phyloP scores from a whole-genome alignment of 1,284 basidiomycete genomes.

The Inonotus obliquus region DNA sequence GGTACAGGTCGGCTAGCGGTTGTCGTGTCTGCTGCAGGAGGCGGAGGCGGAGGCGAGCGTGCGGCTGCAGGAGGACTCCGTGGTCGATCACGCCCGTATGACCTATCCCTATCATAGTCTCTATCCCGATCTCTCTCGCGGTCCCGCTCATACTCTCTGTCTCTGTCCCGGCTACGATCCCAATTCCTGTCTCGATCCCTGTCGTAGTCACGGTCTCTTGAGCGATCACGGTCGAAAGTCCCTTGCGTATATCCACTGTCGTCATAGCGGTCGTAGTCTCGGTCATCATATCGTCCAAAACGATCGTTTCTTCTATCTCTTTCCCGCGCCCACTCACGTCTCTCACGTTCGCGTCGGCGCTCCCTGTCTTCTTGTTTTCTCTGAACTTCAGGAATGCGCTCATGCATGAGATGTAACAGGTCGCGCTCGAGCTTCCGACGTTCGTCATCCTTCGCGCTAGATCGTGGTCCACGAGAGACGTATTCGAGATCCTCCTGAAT shows the following conservation, averaged over 20 bases:
- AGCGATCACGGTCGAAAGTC: conserved; percentile 33
- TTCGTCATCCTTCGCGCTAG: conserved; percentile 79
- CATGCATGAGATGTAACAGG: conserved; percentile 83
- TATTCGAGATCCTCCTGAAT: conserved; percentile 95
- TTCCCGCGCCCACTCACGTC: conserved; percentile 73
- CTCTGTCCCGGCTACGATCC: conserved; percentile 29
- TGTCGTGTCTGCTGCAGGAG: conserved; percentile 28
- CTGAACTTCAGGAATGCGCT: conserved; percentile 89
- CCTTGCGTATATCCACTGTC: conserved; percentile 31
- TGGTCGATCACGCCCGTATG: conserved; percentile 36
- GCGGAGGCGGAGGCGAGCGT: conserved; percentile 47
- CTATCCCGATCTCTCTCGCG: conserved; percentile 28
- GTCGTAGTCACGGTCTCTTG: conserved; percentile 33
- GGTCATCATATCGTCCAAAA: conserved; percentile 63
- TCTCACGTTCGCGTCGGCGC: conserved; percentile 70
- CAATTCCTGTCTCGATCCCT: conserved; percentile 36
- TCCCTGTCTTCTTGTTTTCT: conserved; percentile 80
- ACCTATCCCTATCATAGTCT: neutral
- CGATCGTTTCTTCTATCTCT: conserved; percentile 85
- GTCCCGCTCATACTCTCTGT: conserved; percentile 27
- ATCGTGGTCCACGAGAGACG: conserved; percentile 74
- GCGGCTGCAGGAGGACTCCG: conserved; percentile 48
- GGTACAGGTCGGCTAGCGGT: conserved; percentile 38
- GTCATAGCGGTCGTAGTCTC: conserved; percentile 28
- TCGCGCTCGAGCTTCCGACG: conserved; percentile 87